Evolutionary conservation across 164 flowering plant genomes (phyloP).

Genomic region (Hamamelis virginiana): DNA sequence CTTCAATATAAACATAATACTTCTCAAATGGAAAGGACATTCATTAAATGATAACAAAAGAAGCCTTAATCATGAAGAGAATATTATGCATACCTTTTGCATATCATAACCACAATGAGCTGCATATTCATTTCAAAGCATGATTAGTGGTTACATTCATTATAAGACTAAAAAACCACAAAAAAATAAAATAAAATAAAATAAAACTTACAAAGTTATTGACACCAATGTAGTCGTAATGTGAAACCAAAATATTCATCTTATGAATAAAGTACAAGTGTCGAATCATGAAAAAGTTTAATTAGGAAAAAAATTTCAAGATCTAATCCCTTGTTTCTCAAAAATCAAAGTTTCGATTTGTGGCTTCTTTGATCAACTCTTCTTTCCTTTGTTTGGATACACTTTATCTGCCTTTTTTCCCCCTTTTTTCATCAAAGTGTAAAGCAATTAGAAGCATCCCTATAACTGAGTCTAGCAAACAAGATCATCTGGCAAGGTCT

Average conservation of each 20-base stretch:
- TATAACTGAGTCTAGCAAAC: too few relatives aligned
- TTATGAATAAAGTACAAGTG: background rate
- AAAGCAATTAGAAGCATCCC: background rate
- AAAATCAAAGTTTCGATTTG: background rate
- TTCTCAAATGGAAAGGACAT: background rate
- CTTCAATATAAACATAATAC: background rate
- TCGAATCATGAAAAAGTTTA: background rate
- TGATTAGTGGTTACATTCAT: background rate
- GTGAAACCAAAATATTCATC: background rate
- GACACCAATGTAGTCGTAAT: background rate
- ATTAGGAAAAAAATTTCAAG: background rate
- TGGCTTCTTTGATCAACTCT: too few relatives aligned
- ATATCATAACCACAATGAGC: conserved; percentile 71
- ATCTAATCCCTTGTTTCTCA: background rate
- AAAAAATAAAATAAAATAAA: too few relatives aligned
- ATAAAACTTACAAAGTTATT: background rate
- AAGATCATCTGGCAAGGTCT: too few relatives aligned
- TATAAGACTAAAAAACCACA: background rate
- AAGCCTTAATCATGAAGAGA: background rate
- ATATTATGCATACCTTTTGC: conserved; percentile 46
- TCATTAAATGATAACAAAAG: background rate
- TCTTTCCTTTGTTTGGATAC: too few relatives aligned
- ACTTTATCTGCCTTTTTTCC: background rate
- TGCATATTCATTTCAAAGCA: conserved; percentile 36
- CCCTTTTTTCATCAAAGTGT: background rate